These are phyloP conservation scores for Pyrenopolyporus hunteri DNA, from an alignment of 495 filamentous ascomycete genomes.

Conservation along the genomic window DNA sequence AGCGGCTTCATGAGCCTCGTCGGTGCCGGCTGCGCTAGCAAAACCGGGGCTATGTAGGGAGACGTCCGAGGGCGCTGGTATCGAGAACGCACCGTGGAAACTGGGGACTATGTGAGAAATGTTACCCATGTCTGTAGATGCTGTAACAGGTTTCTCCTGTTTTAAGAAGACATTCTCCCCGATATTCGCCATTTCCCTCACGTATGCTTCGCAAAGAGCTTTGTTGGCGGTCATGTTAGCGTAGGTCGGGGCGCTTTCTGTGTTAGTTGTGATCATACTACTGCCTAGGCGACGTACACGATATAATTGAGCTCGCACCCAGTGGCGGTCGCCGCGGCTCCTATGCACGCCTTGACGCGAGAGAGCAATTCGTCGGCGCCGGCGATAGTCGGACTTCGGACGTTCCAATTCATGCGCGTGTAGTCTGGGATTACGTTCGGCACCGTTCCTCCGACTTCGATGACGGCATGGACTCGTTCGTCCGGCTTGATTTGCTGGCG, in stretches of 20 bases:
- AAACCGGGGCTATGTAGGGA: constrained; percentile 64
- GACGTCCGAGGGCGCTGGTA: constrained; percentile 51
- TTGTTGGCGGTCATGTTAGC: constrained; percentile 58
- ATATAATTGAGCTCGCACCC: constrained; percentile 58
- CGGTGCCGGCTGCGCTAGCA: constrained; percentile 56
- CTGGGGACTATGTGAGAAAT: constrained; percentile 63
- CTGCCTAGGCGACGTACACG: constrained; percentile 14
- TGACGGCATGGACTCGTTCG: constrained; percentile 54
- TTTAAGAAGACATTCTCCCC: constrained; percentile 48
- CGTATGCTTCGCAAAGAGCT: constrained; percentile 57
- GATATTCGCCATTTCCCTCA: constrained; percentile 51
- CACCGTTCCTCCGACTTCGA: constrained; percentile 52
- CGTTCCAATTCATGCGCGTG: constrained; percentile 61
- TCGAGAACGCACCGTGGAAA: constrained; percentile 63
- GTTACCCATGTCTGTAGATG: constrained; percentile 59
- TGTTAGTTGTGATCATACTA: constrained; percentile 37
- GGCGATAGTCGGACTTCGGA: constrained; percentile 54
- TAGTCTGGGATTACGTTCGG: constrained; percentile 62
- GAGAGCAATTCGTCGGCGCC: constrained; percentile 55
- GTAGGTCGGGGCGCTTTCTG: constrained; percentile 43
- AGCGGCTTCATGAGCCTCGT: constrained; percentile 53
- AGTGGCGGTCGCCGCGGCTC: constrained; percentile 61
- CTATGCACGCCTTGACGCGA: constrained; percentile 60
- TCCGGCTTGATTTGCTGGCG: constrained; percentile 63
- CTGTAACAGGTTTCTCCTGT: constrained; percentile 49